Base-by-base conservation (phyloP, 1,284 basidiomycete genomes). In the Leccinum subrobustum region DNA sequence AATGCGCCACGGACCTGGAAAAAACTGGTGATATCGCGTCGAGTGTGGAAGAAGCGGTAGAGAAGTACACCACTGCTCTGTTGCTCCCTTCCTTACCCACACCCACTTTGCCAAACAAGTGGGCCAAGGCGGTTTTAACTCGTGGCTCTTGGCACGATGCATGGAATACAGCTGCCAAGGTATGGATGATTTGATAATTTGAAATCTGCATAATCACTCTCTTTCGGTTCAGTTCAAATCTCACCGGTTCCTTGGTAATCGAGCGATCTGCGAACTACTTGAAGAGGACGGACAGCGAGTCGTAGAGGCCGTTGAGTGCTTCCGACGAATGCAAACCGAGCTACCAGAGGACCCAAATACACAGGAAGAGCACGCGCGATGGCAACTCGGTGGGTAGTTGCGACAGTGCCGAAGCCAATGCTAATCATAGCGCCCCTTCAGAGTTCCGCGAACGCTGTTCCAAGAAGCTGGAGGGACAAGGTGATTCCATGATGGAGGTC, bases 231-330 rank as follows among this genome's bases (percentile, higher is more conserved):
- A 64, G 61, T 35, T 62, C 23, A 39, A 52, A 5, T 6, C 42
- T 23, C 23, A 14, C 4, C 20, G 1, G 3, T 50, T 48, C 18
- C 1, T 14, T 12, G 23, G 42, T 16, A 53, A 35, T 18, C 27
- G 11, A 8, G n/a, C 42, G 3, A 42, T 62, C 18, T 64, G 58
- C 7, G 39, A 64, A 11, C 7, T 29, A 29, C 62, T 64, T 3
- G 50, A 44, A 33, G 12, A 9, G n/a, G 16, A 33, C 4, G 4
- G 12, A 51, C 27, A 27, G 23, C 35, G 27, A 1, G 3, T 48
- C n/a, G 1, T 8, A 3, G 56, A 63, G n/a, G 61, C 44, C 6
- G 14, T 42, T 9, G 0, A 50, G 9, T 63, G 9, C 23, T 47
- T 59, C 23, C 55, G 5, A 16, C 44, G 14, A 14, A 25, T 60